phyloP scores from a whole-genome alignment of 371 early-diverging fungal genomes.

The Mortierella polycephala region DNA sequence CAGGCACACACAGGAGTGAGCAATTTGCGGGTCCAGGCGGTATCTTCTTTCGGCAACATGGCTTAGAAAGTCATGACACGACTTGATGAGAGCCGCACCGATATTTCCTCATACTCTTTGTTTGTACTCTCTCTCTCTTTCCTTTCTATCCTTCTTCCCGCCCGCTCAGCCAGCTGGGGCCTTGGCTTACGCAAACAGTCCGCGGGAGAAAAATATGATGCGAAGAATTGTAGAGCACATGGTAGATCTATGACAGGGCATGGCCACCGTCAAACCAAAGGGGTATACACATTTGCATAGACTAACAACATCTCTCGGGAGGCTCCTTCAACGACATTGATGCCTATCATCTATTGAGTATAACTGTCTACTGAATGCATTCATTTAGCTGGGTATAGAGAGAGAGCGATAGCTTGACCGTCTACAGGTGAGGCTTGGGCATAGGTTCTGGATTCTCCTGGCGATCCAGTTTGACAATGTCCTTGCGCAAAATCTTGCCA shows the following conservation, averaged over 20 bases:
- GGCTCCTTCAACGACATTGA: no score
- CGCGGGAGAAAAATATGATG: neutral
- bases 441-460: slow-evolving; percentile 5
- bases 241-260: no score
- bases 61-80: no score
- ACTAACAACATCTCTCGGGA: no score
- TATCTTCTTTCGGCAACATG: no score
- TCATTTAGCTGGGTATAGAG: neutral
- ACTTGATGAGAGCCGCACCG: no score
- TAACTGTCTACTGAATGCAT: no score
- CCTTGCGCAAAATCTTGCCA: slow-evolving; percentile 83
- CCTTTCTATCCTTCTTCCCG: neutral
- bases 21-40: neutral
- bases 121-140: neutral
- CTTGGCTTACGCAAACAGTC: no score
- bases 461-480: slow-evolving; percentile 60
- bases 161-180: neutral
- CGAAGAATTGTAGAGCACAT: neutral
- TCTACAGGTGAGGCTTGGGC: slow-evolving; percentile 25
- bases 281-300: no score
- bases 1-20: neutral
- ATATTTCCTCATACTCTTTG: neutral
- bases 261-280: no score
- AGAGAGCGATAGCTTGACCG: neutral
- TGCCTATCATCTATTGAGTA: no score